Evolutionary conservation across 2,329 filamentous ascomycete genomes (phyloP).

Genomic region (Podosphaera fusca): DNA sequence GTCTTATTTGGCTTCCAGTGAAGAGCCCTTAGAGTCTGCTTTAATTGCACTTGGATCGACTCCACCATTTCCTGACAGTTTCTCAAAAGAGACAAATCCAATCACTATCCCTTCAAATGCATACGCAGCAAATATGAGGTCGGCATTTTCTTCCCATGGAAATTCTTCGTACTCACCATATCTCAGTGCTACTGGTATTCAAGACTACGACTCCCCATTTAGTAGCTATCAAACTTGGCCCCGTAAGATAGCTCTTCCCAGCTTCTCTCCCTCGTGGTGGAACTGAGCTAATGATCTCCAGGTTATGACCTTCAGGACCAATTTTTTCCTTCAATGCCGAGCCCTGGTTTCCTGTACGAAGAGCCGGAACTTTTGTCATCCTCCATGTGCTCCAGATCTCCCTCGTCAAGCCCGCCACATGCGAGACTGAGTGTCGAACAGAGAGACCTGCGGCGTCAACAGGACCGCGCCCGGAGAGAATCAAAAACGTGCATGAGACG

Average conservation of each 20-base stretch:
- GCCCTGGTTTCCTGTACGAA: constrained; percentile 10
- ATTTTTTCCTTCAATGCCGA: constrained; percentile 12
- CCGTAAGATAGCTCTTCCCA: constrained; percentile 9
- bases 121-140: constrained; percentile 14
- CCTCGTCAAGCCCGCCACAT: constrained; percentile 33
- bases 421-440: constrained; percentile 32
- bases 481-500: constrained; percentile 32
- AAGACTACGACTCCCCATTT: constrained; percentile 15
- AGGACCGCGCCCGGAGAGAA: constrained; percentile 33
- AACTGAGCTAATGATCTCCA: constrained; percentile 7
- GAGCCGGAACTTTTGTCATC: constrained; percentile 13
- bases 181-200: constrained; percentile 13
- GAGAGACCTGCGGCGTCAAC: constrained; percentile 36
- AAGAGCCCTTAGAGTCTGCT: constrained; percentile 9
- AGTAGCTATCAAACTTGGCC: constrained; percentile 14
- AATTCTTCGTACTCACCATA: neutral
- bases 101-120: constrained; percentile 10
- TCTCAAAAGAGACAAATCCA: neutral
- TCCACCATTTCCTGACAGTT: constrained; percentile 6
- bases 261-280: neutral
- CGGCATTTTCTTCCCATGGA: constrained; percentile 1
- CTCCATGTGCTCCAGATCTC: constrained; percentile 14
- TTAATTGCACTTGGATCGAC: constrained; percentile 11
- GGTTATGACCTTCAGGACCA: constrained; percentile 15
- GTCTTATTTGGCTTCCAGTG: constrained; percentile 10